phyloP scores from a whole-genome alignment of 768 basidiomycete species.

The Suillus subalutaceus region DNA sequence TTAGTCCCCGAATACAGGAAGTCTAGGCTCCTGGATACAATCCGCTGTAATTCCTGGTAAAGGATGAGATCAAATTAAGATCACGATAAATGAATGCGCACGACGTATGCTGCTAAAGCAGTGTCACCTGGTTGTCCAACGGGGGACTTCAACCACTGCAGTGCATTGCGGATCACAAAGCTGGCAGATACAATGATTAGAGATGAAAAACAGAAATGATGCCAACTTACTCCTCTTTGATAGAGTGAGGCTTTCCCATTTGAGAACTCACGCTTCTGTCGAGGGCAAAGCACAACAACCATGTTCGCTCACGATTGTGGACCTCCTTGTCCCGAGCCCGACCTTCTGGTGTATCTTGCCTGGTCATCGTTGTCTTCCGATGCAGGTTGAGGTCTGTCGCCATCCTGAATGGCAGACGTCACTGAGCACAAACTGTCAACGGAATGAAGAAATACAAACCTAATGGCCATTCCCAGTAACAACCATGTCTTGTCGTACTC shows the following conservation, averaged over 20 bases:
- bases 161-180: constrained; percentile 84
- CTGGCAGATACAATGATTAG: constrained; percentile 39
- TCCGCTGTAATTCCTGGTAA: constrained; percentile 80
- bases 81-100: constrained; percentile 39
- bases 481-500: constrained; percentile 97
- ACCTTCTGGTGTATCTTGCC: constrained; percentile 76
- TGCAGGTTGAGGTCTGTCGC: constrained; percentile 96
- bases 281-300: constrained; percentile 85
- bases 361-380: constrained; percentile 68
- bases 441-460: constrained; percentile 44
- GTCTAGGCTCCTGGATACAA: constrained; percentile 86
- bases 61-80: constrained; percentile 16
- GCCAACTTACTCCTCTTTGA: constrained; percentile 85
- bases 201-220: constrained; percentile 1
- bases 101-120: constrained; percentile 76
- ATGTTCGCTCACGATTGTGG: constrained; percentile 93
- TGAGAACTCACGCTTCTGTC: constrained; percentile 92
- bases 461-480: constrained; percentile 82
- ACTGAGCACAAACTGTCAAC: neutral
- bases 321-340: constrained; percentile 81
- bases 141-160: constrained; percentile 72
- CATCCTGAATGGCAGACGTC: constrained; percentile 58
- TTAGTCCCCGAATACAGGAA: constrained; percentile 84
- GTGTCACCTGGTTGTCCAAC: constrained; percentile 66
- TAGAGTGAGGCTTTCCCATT: constrained; percentile 94